Evolutionary conservation across 192 early-diverging fungal genomes (phyloP).

Genomic region (Linnemannia zychae): DNA sequence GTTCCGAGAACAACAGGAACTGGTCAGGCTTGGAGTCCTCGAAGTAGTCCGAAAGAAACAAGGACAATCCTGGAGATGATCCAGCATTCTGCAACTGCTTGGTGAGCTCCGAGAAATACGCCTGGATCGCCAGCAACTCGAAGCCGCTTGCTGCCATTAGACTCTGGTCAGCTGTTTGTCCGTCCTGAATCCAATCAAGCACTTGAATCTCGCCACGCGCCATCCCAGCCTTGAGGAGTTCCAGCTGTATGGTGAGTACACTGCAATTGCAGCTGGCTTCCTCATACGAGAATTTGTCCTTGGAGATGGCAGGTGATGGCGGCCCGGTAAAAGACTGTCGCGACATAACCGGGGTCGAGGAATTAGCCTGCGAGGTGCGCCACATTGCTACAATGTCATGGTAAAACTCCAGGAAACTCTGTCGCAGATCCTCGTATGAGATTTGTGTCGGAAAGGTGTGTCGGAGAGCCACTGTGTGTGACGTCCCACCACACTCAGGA

Average conservation of each 20-base stretch:
- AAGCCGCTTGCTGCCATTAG: conserved; percentile 39
- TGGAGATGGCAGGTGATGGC: conserved; percentile 17
- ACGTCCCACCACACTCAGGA: background rate
- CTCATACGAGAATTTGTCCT: conserved; percentile 45
- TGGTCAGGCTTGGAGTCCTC: conserved; percentile 46
- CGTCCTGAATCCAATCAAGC: conserved; percentile 27
- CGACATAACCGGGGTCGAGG: conserved; percentile 51
- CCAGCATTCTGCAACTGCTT: background rate
- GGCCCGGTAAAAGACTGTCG: conserved; percentile 54
- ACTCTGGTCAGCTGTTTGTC: background rate
- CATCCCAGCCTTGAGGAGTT: conserved; percentile 37
- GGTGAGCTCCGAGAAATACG: conserved; percentile 32
- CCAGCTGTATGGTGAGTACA: conserved; percentile 30
- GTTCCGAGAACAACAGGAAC: conserved; percentile 56
- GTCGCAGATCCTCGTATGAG: conserved; percentile 35
- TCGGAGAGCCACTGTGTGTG: conserved; percentile 20
- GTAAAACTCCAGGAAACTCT: conserved; percentile 55
- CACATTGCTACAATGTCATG: conserved; percentile 30
- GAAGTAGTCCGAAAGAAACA: conserved; percentile 60
- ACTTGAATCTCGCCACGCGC: conserved; percentile 31
- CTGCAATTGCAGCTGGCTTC: conserved; percentile 47
- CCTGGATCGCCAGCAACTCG: conserved; percentile 34
- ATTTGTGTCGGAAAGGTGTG: conserved; percentile 55
- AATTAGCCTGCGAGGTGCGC: conserved; percentile 26
- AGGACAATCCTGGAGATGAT: background rate